These are phyloP conservation scores for Backusella mclennaniae DNA, from an alignment of 192 early-diverging fungal genomes.

Conservation along the genomic window DNA sequence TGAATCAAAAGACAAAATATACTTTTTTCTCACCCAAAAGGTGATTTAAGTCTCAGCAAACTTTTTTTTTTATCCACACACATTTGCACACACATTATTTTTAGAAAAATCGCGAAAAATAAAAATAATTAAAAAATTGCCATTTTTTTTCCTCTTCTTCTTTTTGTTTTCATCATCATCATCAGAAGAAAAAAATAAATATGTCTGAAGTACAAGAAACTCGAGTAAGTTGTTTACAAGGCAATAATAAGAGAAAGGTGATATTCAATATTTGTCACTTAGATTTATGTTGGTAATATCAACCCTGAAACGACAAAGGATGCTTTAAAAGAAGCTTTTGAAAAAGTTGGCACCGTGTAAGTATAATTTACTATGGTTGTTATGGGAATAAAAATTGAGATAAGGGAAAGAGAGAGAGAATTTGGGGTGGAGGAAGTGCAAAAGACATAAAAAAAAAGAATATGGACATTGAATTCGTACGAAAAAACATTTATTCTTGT, in stretches of 20 bases:
- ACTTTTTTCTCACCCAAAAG: neutral
- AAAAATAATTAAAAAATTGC: neutral
- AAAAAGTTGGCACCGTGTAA: neutral
- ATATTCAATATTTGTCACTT: neutral
- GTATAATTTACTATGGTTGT: neutral
- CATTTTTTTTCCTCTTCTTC: neutral
- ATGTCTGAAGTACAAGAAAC: neutral
- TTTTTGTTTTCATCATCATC: neutral
- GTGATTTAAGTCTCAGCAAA: neutral
- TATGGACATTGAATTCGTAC: neutral
- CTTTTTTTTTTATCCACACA: neutral
- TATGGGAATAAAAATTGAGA: neutral
- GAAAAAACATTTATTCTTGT: neutral
- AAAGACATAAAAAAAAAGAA: neutral
- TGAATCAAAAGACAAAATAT: neutral
- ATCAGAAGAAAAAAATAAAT: neutral
- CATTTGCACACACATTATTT: neutral
- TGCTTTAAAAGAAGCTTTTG: neutral
- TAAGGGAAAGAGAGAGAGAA: neutral
- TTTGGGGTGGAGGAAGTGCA: neutral
- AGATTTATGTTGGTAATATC: constrained; percentile 7
- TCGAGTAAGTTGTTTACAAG: neutral
- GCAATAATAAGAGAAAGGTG: neutral
- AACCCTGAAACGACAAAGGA: neutral
- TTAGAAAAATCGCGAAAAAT: neutral